phyloP scores from a whole-genome alignment of 164 flowering plant genomes.

The Paratinospora sagittata region DNA sequence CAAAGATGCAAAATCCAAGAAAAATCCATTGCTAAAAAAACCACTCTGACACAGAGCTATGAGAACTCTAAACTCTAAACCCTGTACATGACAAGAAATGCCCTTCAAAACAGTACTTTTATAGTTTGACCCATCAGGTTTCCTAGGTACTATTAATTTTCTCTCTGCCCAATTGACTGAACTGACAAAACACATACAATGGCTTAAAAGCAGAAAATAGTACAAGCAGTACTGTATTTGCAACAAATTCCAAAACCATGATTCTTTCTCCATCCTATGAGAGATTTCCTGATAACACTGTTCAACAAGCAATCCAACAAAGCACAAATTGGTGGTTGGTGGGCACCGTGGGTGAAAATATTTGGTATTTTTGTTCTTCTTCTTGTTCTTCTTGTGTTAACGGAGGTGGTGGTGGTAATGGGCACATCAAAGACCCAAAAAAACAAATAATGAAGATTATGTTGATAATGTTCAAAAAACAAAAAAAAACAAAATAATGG shows the following conservation, averaged over 20 bases:
- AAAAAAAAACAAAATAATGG: not conserved
- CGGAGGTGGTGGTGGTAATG: not conserved
- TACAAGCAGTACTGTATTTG: conserved; percentile 1
- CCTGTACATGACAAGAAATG: conserved; percentile 2
- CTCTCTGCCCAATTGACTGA: not conserved
- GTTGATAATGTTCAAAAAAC: too few relatives aligned
- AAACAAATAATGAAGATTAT: too few relatives aligned
- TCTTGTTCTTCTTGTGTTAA: too few relatives aligned
- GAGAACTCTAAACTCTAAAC: conserved; percentile 5
- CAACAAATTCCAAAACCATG: conserved; percentile 4
- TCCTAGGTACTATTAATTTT: not conserved
- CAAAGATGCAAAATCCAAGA: conserved; percentile 5
- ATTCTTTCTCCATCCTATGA: not conserved
- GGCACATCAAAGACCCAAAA: not conserved
- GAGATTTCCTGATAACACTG: not conserved
- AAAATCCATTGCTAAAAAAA: conserved; percentile 4
- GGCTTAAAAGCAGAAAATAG: not conserved
- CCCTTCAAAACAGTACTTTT: conserved; percentile 1
- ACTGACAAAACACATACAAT: conserved; percentile 1
- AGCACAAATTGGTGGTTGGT: not conserved
- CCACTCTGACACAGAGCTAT: not conserved
- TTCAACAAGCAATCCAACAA: not conserved
- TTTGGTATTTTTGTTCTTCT: too few relatives aligned
- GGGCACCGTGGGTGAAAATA: not conserved
- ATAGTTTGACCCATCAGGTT: conserved; percentile 8